These are phyloP conservation scores for Incumbomyces lentus DNA, from an alignment of 2,329 filamentous ascomycete genomes.

Conservation along the genomic window DNA sequence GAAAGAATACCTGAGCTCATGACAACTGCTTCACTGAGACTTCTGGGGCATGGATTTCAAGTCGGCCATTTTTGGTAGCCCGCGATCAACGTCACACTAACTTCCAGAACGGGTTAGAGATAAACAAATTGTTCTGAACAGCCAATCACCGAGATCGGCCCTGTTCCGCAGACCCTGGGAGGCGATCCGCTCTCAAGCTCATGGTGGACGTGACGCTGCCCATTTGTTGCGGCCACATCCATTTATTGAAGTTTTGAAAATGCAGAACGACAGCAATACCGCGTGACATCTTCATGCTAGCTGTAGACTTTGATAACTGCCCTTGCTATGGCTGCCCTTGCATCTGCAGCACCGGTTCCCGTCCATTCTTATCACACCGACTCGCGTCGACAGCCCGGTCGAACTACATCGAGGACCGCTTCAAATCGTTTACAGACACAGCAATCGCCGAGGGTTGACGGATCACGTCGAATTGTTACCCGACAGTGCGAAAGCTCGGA, in stretches of 20 bases:
- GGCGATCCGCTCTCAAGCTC: too few relatives aligned
- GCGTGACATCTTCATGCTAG: not conserved
- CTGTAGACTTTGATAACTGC: not conserved
- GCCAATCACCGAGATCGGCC: not conserved
- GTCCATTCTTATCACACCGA: slow-evolving; percentile 22
- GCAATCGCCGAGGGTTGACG: slow-evolving; percentile 11
- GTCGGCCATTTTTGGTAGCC: too few relatives aligned
- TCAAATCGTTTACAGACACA: slow-evolving; percentile 19
- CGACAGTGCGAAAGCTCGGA: slow-evolving; percentile 76
- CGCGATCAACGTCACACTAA: not conserved
- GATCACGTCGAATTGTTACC: slow-evolving; percentile 29
- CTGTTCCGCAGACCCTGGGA: too few relatives aligned
- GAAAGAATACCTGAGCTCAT: too few relatives aligned
- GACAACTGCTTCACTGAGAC: too few relatives aligned
- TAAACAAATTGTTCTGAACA: not conserved
- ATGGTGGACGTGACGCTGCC: too few relatives aligned
- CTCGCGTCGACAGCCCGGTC: slow-evolving; percentile 27
- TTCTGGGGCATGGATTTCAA: too few relatives aligned
- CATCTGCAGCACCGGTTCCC: slow-evolving; percentile 10
- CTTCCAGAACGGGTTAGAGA: not conserved
- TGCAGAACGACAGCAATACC: not conserved
- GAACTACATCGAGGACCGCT: slow-evolving; percentile 27
- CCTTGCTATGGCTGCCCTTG: slow-evolving; percentile 6
- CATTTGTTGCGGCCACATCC: too few relatives aligned
- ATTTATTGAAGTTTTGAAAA: too few relatives aligned